These are phyloP conservation scores for Cladophialophora carrionii DNA, from an alignment of 2,329 filamentous ascomycete species.

Conservation along the genomic window DNA sequence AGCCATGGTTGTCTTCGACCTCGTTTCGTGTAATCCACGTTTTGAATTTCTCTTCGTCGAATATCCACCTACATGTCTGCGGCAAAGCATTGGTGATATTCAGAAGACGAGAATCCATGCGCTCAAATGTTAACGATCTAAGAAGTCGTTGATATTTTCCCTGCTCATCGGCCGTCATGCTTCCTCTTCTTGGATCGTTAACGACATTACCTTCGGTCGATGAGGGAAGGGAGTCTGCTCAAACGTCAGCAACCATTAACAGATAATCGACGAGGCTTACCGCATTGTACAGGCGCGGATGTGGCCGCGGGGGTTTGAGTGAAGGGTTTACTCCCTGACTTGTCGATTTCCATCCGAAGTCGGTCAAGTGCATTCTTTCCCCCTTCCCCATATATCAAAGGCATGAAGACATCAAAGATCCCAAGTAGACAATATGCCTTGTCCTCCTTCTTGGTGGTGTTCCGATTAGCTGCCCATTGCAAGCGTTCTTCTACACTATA, in stretches of 20 bases:
- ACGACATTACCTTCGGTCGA: background rate
- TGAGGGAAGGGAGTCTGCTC: background rate
- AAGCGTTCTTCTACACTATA: slow-evolving; percentile 23
- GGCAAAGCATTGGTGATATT: slow-evolving; percentile 46
- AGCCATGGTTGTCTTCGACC: slow-evolving; percentile 36
- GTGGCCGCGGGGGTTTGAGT: background rate
- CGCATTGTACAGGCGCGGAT: background rate
- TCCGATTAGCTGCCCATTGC: background rate
- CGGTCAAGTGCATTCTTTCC: background rate
- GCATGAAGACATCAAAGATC: background rate
- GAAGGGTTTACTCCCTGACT: background rate
- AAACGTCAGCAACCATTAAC: background rate
- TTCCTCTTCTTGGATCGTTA: background rate
- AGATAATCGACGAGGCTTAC: background rate
- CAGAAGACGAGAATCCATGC: slow-evolving; percentile 46
- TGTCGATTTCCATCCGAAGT: background rate
- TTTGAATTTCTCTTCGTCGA: slow-evolving; percentile 43
- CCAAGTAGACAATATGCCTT: slow-evolving; percentile 5
- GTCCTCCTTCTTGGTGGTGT: background rate
- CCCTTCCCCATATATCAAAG: background rate
- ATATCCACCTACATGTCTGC: slow-evolving; percentile 51
- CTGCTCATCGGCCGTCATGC: background rate
- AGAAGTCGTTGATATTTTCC: slow-evolving; percentile 22
- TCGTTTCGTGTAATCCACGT: slow-evolving; percentile 44
- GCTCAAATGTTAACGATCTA: slow-evolving; percentile 44